Percentiles rank a stretch among this genome's conserved stretches.
Evolutionary conservation across 441 rosid genomes (phyloP).

Genomic region (Raphanus hybrid): DNA sequence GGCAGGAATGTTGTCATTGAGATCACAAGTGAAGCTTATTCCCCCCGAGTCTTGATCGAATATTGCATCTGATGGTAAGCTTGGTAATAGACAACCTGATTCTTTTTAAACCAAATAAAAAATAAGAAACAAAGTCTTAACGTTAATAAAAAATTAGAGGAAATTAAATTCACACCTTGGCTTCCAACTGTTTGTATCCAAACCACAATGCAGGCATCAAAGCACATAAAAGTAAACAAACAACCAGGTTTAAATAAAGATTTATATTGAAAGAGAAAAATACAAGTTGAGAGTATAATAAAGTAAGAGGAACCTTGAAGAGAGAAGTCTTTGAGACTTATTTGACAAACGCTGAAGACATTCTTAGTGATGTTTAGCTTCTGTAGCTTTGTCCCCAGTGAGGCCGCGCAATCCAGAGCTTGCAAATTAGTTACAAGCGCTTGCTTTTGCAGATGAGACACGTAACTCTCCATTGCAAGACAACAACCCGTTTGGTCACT

Average conservation of each 20-base stretch:
- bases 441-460: slow-evolving; percentile 93
- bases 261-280: background rate
- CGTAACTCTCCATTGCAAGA: slow-evolving; percentile 73
- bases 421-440: slow-evolving; percentile 88
- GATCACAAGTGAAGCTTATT: slow-evolving; percentile 91
- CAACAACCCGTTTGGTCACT: slow-evolving; percentile 75
- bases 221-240: background rate
- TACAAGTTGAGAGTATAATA: slow-evolving; percentile 21
- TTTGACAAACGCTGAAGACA: slow-evolving; percentile 76
- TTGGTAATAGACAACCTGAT: slow-evolving; percentile 92
- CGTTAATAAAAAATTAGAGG: background rate
- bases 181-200: slow-evolving; percentile 6
- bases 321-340: slow-evolving; percentile 94
- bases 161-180: too few species aligned
- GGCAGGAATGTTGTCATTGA: slow-evolving; percentile 96
- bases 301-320: slow-evolving; percentile 77
- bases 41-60: slow-evolving; percentile 76
- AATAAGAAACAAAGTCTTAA: background rate
- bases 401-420: slow-evolving; percentile 87
- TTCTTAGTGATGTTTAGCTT: slow-evolving; percentile 66
- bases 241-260: background rate
- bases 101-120: slow-evolving; percentile 48
- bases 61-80: slow-evolving; percentile 96
- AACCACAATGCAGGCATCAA: slow-evolving; percentile 27
- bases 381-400: slow-evolving; percentile 73